Conservation (phyloP, 2,329 filamentous ascomycete genomes). For the Dactylellina leptospora region DNA sequence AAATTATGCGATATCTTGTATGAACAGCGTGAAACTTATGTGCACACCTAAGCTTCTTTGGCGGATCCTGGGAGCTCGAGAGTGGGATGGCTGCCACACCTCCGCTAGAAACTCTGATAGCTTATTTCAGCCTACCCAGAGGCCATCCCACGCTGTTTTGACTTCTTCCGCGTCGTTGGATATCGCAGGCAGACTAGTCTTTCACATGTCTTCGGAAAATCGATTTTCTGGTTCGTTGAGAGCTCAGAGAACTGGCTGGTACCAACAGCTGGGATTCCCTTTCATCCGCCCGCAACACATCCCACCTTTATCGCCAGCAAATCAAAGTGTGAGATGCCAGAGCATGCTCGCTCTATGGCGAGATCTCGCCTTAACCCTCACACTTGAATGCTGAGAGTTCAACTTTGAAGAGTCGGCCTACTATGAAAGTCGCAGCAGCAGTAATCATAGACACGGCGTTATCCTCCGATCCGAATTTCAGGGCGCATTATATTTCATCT, state of each 20-base stretch:
- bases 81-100: constrained; percentile 47
- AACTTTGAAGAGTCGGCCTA: not conserved
- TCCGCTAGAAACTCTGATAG: constrained; percentile 16
- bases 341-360: no score
- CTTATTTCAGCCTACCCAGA: constrained; percentile 46
- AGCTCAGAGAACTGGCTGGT: not conserved
- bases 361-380: no score
- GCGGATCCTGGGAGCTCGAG: constrained; percentile 8
- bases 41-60: constrained; percentile 15
- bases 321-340: constrained; percentile 16
- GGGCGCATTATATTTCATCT: not conserved
- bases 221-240: constrained; percentile 23
- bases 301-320: constrained; percentile 5
- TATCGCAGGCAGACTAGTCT: constrained; percentile 1
- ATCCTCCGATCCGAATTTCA: not conserved
- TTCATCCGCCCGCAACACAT: constrained; percentile 13
- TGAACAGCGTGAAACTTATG: constrained; percentile 28
- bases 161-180: constrained; percentile 1
- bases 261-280: constrained; percentile 6
- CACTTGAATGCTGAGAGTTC: constrained; percentile 4
- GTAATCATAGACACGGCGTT: constrained; percentile 9
- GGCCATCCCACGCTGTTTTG: constrained; percentile 28
- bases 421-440: constrained; percentile 10
- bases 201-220: constrained; percentile 52
- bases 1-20: constrained; percentile 50